Base-by-base conservation (phyloP, 164 flowering plant genomes). In the Berberis vulgaris region DNA sequence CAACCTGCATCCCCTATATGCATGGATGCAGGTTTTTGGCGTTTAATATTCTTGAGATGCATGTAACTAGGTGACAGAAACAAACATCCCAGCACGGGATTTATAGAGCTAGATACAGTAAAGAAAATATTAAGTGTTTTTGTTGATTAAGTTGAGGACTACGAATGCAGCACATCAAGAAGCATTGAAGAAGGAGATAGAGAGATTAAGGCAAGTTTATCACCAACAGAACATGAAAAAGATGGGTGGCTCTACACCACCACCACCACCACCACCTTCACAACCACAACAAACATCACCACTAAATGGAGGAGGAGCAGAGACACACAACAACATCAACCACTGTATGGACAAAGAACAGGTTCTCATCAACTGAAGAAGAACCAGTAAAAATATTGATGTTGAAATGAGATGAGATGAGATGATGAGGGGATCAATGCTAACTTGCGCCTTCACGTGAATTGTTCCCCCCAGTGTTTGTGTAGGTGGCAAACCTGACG, bases 111-210 rank as follows among this genome's bases (percentile, higher is more conserved):
- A 26, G 26, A 26, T 26, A 26, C 26, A 26, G 26, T 0, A 26
- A 26, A 26, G 26, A 26, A 26, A 26, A 26, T 26, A 26, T 3
- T 11, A 10, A 6, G 54, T 52, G 0, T 52, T 7, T 52, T 6
- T 52, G n/a, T 10, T 47, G 5, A 26, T 7, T 52, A 7, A 10
- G 54, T 52, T 26, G 26, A 26, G 26, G 8, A 10, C 4, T 11
- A 52, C n/a, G n/a, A 52, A 52, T 86, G 80, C 85, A 90, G 97
- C 97, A 67, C 92, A 90, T 77, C 92, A 85, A 79, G 97, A 87
- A 66, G 92, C 97, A 63, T 40, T 90, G 81, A 90, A 79, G 77
- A 88, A 81, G 69, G 97, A 90, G 65, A 84, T 90, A 58, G 89
- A 90, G 77, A 86, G 97, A 73, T 73, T 90, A 65, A 82, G 87